Percentiles rank a stretch among this genome's conserved stretches.
Evolutionary conservation across 805 yeast genomes (phyloP).

Genomic region (Ogataea saltuana): DNA sequence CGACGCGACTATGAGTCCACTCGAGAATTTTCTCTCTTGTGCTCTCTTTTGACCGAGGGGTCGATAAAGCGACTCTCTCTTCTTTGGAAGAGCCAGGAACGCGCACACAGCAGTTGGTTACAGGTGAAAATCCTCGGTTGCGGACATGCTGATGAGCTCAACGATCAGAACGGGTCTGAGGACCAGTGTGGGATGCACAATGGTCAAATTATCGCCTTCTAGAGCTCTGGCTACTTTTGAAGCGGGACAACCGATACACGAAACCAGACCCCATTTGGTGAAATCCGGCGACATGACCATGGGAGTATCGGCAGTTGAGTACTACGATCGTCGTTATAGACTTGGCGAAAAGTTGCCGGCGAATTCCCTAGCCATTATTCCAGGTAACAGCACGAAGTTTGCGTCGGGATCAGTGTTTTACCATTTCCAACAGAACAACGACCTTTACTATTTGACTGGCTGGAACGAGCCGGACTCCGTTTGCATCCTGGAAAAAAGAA

Average conservation of each 20-base stretch:
- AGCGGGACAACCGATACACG: constrained; percentile 85
- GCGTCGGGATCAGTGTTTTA: constrained; percentile 92
- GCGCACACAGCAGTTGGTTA: too few species aligned
- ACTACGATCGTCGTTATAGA: constrained; percentile 65
- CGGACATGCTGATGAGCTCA: too few species aligned
- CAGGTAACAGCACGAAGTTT: constrained; percentile 70
- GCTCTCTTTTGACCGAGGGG: too few species aligned
- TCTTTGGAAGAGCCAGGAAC: too few species aligned
- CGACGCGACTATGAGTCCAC: background rate
- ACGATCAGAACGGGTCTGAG: background rate
- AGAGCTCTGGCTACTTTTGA: constrained; percentile 15
- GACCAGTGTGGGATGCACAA: too few species aligned
- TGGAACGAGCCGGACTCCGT: constrained; percentile 89
- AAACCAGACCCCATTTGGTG: constrained; percentile 78
- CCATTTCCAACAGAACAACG: constrained; percentile 89
- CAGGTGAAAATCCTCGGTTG: too few species aligned
- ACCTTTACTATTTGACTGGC: constrained; percentile 84
- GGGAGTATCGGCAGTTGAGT: constrained; percentile 83
- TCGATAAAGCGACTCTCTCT: too few species aligned
- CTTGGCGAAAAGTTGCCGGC: constrained; percentile 60
- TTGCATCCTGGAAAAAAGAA: constrained; percentile 63
- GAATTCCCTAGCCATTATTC: constrained; percentile 68
- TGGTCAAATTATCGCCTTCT: too few species aligned
- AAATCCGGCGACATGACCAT: constrained; percentile 81
- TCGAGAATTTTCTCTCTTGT: too few species aligned